These are phyloP conservation scores for Ceratobasidium sp. DNA, from an alignment of 1,284 basidiomycete genomes.

Conservation along the genomic window DNA sequence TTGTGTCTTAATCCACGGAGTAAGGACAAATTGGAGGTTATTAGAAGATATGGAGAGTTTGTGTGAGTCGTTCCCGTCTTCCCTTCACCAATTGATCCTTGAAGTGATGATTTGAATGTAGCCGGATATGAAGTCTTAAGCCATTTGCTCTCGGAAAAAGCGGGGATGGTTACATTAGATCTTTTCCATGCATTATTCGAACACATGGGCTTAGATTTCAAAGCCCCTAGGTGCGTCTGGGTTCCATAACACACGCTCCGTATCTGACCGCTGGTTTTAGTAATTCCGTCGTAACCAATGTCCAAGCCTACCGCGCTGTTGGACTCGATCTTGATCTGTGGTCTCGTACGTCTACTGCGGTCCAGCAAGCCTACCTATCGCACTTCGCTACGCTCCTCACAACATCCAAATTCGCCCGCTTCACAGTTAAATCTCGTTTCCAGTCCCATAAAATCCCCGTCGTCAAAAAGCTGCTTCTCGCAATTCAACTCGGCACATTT, in stretches of 20 bases:
- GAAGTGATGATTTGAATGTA: conserved; percentile 66
- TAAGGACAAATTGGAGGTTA: conserved; percentile 90
- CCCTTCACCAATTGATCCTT: conserved; percentile 57
- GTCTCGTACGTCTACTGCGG: conserved; percentile 76
- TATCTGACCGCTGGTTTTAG: conserved; percentile 59
- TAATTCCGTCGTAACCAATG: conserved; percentile 84
- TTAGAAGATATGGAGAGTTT: conserved; percentile 92
- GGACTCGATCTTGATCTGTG: conserved; percentile 94
- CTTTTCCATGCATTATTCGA: conserved; percentile 84
- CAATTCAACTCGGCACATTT: conserved; percentile 84
- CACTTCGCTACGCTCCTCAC: conserved; percentile 84
- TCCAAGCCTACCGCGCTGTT: conserved; percentile 84
- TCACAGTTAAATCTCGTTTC: conserved; percentile 79
- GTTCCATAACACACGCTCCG: too few relatives aligned
- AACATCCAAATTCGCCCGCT: conserved; percentile 77
- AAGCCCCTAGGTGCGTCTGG: conserved; percentile 74
- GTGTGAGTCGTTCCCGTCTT: conserved; percentile 64
- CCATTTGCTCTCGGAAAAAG: conserved; percentile 79
- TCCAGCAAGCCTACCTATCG: conserved; percentile 83
- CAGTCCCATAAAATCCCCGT: conserved; percentile 72
- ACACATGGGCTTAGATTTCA: conserved; percentile 87
- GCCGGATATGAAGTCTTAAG: conserved; percentile 91
- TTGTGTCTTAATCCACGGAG: conserved; percentile 79
- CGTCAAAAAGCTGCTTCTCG: conserved; percentile 84
- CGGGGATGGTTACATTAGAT: conserved; percentile 80